phyloP scores from a whole-genome alignment of 2,329 filamentous ascomycete genomes.

The Periglandula ipomoeae region DNA sequence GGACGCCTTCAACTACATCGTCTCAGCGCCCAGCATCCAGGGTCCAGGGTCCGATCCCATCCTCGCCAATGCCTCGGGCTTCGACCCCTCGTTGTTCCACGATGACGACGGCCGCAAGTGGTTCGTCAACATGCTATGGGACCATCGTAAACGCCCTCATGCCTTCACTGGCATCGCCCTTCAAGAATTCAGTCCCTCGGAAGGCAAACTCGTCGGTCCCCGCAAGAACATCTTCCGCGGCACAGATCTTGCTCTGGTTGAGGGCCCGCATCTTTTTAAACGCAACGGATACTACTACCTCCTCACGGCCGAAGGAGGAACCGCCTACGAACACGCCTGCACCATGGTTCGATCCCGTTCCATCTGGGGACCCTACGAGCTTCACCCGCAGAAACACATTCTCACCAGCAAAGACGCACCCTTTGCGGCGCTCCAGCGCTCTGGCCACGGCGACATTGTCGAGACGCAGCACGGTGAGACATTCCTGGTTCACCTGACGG shows the following conservation, averaged over 20 bases:
- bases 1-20: too few species aligned
- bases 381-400: slow-evolving; percentile 48
- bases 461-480: slow-evolving; percentile 43
- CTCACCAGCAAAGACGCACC: slow-evolving; percentile 44
- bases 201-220: slow-evolving; percentile 35
- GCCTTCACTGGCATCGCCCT: slow-evolving; percentile 47
- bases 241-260: slow-evolving; percentile 44
- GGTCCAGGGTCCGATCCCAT: slow-evolving; percentile 55
- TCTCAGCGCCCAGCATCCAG: slow-evolving; percentile 35
- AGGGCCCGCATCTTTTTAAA: slow-evolving; percentile 51
- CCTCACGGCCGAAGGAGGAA: slow-evolving; percentile 51
- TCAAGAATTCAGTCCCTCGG: slow-evolving; percentile 45
- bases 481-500: slow-evolving; percentile 44
- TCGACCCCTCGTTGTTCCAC: slow-evolving; percentile 34
- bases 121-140: slow-evolving; percentile 45
- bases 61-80: slow-evolving; percentile 48
- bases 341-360: slow-evolving; percentile 45
- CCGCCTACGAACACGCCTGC: slow-evolving; percentile 50
- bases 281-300: slow-evolving; percentile 51
- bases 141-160: slow-evolving; percentile 36
- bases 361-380: slow-evolving; percentile 53
- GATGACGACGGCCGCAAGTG: slow-evolving; percentile 45
- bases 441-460: slow-evolving; percentile 45
- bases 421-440: slow-evolving; percentile 38
- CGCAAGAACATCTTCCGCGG: slow-evolving; percentile 46